Evolutionary conservation across 768 basidiomycete genomes (phyloP), one percentile per base, ranked within the genome.

Genomic region (Tylopilus cervinicoccineus): DNA sequence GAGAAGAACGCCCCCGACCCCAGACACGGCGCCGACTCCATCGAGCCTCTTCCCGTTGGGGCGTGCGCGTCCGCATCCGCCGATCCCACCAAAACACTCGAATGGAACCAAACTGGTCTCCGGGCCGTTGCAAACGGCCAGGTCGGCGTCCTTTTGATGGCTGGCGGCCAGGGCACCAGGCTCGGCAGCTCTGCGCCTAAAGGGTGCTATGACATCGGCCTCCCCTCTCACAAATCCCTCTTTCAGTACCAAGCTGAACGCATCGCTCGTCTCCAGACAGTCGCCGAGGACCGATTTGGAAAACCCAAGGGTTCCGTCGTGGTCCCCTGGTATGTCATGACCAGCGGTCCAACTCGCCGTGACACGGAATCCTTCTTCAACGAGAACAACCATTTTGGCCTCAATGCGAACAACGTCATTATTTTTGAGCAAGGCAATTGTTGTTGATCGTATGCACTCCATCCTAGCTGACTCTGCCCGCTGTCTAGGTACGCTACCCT

Each of bases 311-410:
- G 78, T 41, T 78, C 80, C 1, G 88, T 91, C 45, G 67, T 80
- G 44, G 81, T 98, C 48, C 90, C 91, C 31, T 98, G 96, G 96
- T 98, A 97, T 72, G 83, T 99, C 61, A 99, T 99, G 96, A 98
- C 95, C 48, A 93, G 90, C 63, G 94, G 94, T 20, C 96, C 95
- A 32, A 99, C 96, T 29, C 81, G 93, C 55, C 74, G 70, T 33
- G 88, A 86, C 29, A 98, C 96, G 20, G 88, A 91, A 67, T 72
- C 71, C 23, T 98, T 86, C 76, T 97, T 98, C 71, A 72, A 71
- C 52, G 72, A 79, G 51, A 77, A 93, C 69, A 66, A 68, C 3
- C 88, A 77, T 72, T 99, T 97, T 63, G 94, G 95, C 5, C 77
- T 99, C 51, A 64, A 83, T 43, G 62, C 80, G 48, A 74, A 81